These are phyloP conservation scores for Kodamaea kakaduensis DNA, from an alignment of 805 yeast species.

Conservation along the genomic window DNA sequence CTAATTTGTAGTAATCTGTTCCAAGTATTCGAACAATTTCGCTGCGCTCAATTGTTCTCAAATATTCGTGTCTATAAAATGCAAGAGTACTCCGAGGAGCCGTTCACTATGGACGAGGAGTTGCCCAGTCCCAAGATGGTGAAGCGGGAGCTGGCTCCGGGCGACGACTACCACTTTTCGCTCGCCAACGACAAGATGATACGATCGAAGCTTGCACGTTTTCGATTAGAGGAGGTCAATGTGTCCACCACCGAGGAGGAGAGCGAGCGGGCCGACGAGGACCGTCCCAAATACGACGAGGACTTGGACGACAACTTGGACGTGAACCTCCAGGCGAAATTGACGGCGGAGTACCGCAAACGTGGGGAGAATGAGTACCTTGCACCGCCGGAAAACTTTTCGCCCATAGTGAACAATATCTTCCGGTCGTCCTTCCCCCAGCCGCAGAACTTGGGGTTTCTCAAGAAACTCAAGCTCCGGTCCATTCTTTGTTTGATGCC, in stretches of 20 bases:
- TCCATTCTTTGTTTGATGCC: conserved; percentile 83
- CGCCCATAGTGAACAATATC: conserved; percentile 68
- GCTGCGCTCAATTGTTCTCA: no score
- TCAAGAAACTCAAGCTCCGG: conserved; percentile 59
- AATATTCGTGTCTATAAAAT: no score
- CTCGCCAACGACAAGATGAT: conserved; percentile 19
- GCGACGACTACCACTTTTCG: conserved; percentile 4
- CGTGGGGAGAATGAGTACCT: conserved; percentile 18
- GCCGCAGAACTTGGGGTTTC: conserved; percentile 71
- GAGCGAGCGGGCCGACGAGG: conserved; percentile 17
- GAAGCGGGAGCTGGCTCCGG: conserved; percentile 1
- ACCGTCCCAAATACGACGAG: conserved; percentile 27
- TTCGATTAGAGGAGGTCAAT: conserved; percentile 22
- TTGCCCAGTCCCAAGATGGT: conserved; percentile 11
- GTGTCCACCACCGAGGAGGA: conserved; percentile 29
- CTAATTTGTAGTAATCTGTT: no score
- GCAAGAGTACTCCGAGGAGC: conserved; percentile 25
- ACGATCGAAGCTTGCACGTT: conserved; percentile 30
- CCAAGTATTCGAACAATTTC: no score
- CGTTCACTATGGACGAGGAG: conserved; percentile 46
- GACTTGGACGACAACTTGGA: conserved; percentile 41
- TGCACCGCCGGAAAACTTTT: conserved; percentile 87
- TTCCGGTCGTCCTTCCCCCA: conserved; percentile 91
- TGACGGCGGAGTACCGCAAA: conserved; percentile 17
- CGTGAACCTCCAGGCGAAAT: conserved; percentile 18